Percentiles rank a stretch among this genome's conserved stretches.
Conservation (phyloP, 2,329 filamentous ascomycete species). For the Apiospora koreana region DNA sequence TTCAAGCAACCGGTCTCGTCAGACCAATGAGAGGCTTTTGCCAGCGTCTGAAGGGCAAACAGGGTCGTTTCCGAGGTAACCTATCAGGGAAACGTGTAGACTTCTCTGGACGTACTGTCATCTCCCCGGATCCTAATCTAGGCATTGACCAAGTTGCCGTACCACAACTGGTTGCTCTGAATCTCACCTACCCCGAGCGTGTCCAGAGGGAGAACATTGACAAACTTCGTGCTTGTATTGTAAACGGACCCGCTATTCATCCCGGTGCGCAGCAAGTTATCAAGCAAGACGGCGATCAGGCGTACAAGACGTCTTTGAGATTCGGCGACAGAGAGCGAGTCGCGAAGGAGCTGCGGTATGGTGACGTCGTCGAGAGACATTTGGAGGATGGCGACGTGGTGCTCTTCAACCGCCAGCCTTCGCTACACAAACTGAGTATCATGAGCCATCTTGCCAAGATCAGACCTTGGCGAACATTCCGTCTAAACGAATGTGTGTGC, state of each 20-base stretch:
- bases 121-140: slow-evolving; percentile 94
- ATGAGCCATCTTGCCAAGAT: slow-evolving; percentile 94
- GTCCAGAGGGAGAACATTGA: slow-evolving; percentile 83
- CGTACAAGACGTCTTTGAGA: slow-evolving; percentile 72
- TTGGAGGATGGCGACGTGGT: slow-evolving; percentile 95
- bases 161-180: slow-evolving; percentile 88
- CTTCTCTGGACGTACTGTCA: slow-evolving; percentile 96
- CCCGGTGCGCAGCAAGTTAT: slow-evolving; percentile 85
- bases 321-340: slow-evolving; percentile 70
- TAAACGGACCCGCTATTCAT: slow-evolving; percentile 76
- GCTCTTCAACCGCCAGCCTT: slow-evolving; percentile 96
- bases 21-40: slow-evolving; percentile 93
- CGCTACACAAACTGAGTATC: slow-evolving; percentile 97
- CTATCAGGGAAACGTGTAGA: slow-evolving; percentile 97
- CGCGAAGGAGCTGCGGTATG: slow-evolving; percentile 75
- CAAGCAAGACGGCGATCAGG: slow-evolving; percentile 60
- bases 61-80: slow-evolving; percentile 95
- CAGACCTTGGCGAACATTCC: slow-evolving; percentile 92
- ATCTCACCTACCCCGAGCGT: slow-evolving; percentile 91
- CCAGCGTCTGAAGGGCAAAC: slow-evolving; percentile 94
- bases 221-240: slow-evolving; percentile 74
- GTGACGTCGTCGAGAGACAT: slow-evolving; percentile 92
- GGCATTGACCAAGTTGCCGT: slow-evolving; percentile 93
- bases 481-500: slow-evolving; percentile 97
- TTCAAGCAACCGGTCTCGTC: slow-evolving; percentile 84